A percentile compares a stretch with the other conserved stretches of the same genome.
Conservation (phyloP, 2,329 filamentous ascomycete genomes). For the Mycocentrospora acerina region DNA sequence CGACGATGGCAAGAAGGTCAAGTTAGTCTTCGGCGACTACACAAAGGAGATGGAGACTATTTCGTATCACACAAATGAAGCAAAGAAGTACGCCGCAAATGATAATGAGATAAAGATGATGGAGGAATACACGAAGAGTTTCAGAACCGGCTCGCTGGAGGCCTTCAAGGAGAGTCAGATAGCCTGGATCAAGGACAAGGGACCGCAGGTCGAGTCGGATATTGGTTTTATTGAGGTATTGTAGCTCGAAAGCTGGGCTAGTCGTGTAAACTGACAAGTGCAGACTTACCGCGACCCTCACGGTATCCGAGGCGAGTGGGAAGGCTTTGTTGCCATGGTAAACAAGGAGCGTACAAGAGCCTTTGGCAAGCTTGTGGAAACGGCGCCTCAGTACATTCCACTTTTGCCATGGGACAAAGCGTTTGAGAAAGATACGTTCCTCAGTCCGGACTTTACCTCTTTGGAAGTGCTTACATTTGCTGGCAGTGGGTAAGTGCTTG, state of each 20-base stretch:
- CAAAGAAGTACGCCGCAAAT: conserved; percentile 51
- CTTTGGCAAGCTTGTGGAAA: conserved; percentile 80
- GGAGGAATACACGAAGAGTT: conserved; percentile 52
- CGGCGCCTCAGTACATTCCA: conserved; percentile 80
- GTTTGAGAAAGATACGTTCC: conserved; percentile 95
- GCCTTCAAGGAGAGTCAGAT: conserved; percentile 54
- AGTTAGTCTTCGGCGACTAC: conserved; percentile 50
- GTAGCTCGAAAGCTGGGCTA: no score
- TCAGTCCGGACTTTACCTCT: conserved; percentile 93
- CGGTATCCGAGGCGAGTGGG: conserved; percentile 56
- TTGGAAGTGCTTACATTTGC: conserved; percentile 87
- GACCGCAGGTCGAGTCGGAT: conserved; percentile 54
- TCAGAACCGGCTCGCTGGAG: conserved; percentile 52
- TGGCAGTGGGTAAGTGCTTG: conserved; percentile 50
- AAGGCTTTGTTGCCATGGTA: conserved; percentile 62
- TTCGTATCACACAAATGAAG: conserved; percentile 48
- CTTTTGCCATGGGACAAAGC: conserved; percentile 83
- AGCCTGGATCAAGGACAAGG: conserved; percentile 56
- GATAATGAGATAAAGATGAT: conserved; percentile 49
- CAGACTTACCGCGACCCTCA: conserved; percentile 56
- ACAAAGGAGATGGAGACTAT: conserved; percentile 50
- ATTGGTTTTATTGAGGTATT: conserved; percentile 54
- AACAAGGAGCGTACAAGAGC: conserved; percentile 88
- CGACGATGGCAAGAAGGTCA: conserved; percentile 49
- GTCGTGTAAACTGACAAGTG: no score